Conservation (phyloP, 768 basidiomycete species). For the Podaxis rugospora region DNA sequence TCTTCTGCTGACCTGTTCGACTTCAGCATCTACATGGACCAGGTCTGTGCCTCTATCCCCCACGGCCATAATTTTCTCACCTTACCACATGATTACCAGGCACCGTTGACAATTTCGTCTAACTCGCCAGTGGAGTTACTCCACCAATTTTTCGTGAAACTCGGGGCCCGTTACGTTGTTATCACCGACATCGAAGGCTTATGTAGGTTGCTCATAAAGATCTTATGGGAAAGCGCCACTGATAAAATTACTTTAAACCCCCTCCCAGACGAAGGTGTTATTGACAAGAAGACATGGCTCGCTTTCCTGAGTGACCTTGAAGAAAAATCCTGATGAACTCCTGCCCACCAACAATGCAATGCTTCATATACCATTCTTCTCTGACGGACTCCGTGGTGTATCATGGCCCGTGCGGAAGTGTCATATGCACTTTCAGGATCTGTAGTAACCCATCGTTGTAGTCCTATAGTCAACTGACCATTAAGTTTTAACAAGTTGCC, state of each 20-base stretch:
- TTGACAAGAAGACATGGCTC: conserved; percentile 95
- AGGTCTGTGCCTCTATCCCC: conserved; percentile 39
- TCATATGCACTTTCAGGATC: not conserved
- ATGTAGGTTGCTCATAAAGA: conserved; percentile 44
- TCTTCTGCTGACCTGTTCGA: conserved; percentile 57
- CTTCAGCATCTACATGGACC: conserved; percentile 88
- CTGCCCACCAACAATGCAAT: not conserved
- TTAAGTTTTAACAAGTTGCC: too few species aligned
- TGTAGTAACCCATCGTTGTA: not conserved
- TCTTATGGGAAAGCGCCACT: not conserved
- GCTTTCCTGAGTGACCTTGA: conserved; percentile 78
- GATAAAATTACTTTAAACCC: not conserved
- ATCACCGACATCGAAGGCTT: conserved; percentile 78
- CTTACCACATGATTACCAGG: conserved; percentile 35
- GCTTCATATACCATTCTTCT: conserved; percentile 11
- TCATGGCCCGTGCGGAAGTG: not conserved
- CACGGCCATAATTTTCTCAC: conserved; percentile 1
- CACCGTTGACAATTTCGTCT: conserved; percentile 79
- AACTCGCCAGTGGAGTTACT: conserved; percentile 89
- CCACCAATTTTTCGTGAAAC: conserved; percentile 91
- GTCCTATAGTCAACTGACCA: too few species aligned
- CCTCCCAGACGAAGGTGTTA: conserved; percentile 73
- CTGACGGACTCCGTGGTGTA: not conserved
- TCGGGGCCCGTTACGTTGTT: conserved; percentile 88
- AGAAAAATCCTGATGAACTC: conserved; percentile 33